Evolutionary conservation across 2,329 filamentous ascomycete genomes (phyloP).

Genomic region (Periconia digitata): DNA sequence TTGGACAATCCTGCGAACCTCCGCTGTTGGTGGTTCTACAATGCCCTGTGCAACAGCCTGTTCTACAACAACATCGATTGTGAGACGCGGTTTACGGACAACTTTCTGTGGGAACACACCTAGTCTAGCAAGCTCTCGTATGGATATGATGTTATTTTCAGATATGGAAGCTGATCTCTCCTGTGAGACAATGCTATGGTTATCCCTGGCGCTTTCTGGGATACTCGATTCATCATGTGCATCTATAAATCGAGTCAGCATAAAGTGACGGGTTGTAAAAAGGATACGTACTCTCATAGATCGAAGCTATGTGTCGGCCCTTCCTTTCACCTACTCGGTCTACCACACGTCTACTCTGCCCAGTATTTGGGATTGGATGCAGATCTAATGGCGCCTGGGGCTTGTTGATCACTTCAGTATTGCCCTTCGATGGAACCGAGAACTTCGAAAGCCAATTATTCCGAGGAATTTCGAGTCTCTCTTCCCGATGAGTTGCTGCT

Average conservation of each 20-base stretch:
- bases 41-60: constrained; percentile 12
- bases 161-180: background rate
- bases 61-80: constrained; percentile 12
- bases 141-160: too few species aligned
- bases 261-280: too few species aligned
- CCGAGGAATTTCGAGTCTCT: background rate
- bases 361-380: background rate
- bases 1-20: constrained; percentile 6
- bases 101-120: constrained; percentile 1
- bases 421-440: background rate
- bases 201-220: too few species aligned
- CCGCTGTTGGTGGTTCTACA: constrained; percentile 2
- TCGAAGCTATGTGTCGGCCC: too few species aligned
- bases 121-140: background rate
- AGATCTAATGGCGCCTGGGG: background rate
- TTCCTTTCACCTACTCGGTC: too few species aligned
- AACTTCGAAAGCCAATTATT: constrained; percentile 8
- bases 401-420: background rate
- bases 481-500: constrained; percentile 4
- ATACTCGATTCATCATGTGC: too few species aligned
- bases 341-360: too few species aligned
- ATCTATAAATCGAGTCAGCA: too few species aligned
- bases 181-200: too few species aligned
- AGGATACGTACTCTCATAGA: too few species aligned
- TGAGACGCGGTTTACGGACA: background rate